phyloP scores from a whole-genome alignment of 345 rosid genomes.

The Hypericum androsaemum region DNA sequence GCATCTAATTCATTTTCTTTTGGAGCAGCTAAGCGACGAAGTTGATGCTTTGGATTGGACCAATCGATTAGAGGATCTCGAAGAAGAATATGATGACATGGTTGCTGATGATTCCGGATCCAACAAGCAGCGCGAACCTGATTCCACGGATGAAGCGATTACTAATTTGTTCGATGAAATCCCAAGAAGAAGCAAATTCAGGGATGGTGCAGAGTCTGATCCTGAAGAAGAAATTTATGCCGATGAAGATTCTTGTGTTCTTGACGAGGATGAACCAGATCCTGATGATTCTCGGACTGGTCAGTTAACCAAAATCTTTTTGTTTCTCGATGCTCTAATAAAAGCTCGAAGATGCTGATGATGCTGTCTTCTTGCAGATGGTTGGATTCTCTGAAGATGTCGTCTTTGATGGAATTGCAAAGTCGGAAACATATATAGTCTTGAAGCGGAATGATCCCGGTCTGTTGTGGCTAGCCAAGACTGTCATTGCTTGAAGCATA shows the following conservation, averaged over 20 bases:
- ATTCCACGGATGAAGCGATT: slow-evolving; percentile 1
- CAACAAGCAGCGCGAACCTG: slow-evolving; percentile 11
- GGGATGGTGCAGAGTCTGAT: slow-evolving; percentile 18
- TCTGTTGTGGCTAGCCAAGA: slow-evolving; percentile 87
- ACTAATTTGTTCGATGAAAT: slow-evolving; percentile 7
- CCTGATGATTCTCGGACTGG: slow-evolving; percentile 21
- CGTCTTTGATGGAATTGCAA: slow-evolving; percentile 37
- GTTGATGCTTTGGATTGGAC: slow-evolving; percentile 85
- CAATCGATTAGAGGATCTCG: slow-evolving; percentile 46
- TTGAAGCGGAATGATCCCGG: slow-evolving; percentile 87
- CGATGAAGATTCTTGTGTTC: slow-evolving; percentile 16
- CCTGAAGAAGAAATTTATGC: too few relatives aligned
- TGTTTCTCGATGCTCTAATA: too few relatives aligned
- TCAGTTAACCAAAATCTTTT: too few relatives aligned
- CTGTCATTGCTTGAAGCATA: slow-evolving; percentile 56
- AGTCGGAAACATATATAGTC: slow-evolving; percentile 48
- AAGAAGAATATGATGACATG: slow-evolving; percentile 29
- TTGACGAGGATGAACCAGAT: slow-evolving; percentile 36
- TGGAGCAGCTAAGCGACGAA: slow-evolving; percentile 70
- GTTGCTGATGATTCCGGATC: slow-evolving; percentile 42
- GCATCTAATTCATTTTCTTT: background rate
- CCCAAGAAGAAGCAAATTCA: slow-evolving; percentile 3
- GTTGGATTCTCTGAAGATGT: slow-evolving; percentile 71
- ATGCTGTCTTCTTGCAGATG: too few relatives aligned
- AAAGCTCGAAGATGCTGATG: too few relatives aligned